These are phyloP conservation scores for Blastobotrys mokoenaii DNA, from an alignment of 805 yeast genomes.

Conservation along the genomic window DNA sequence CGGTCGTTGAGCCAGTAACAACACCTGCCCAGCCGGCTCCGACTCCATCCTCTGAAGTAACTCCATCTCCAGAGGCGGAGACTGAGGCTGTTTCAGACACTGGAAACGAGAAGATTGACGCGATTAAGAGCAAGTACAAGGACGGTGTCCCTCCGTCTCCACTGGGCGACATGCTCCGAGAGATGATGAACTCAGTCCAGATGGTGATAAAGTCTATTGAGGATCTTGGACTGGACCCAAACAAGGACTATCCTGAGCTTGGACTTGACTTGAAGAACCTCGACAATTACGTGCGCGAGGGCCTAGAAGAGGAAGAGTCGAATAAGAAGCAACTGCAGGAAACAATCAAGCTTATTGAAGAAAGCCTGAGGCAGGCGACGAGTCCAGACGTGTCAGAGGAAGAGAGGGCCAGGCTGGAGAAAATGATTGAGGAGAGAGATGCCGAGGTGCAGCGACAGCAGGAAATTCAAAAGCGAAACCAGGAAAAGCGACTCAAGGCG, in stretches of 20 bases:
- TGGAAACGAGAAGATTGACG: background rate
- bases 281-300: background rate
- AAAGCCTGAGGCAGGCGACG: constrained; percentile 6
- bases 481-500: background rate
- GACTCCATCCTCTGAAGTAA: background rate
- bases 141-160: background rate
- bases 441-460: background rate
- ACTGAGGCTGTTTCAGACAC: constrained; percentile 2
- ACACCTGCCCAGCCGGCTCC: too few relatives aligned
- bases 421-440: background rate
- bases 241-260: background rate
- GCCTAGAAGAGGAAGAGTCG: background rate
- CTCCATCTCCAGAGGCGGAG: background rate
- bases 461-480: background rate
- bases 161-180: constrained; percentile 5
- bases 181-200: constrained; percentile 10
- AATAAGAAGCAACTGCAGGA: background rate
- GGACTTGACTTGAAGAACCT: constrained; percentile 2
- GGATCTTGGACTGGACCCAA: constrained; percentile 6
- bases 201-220: constrained; percentile 17
- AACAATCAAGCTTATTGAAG: background rate
- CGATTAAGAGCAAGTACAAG: background rate
- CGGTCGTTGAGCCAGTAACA: too few relatives aligned
- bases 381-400: constrained; percentile 3
- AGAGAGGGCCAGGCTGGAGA: background rate